A percentile compares a stretch with the other conserved stretches of the same genome.
Evolutionary conservation across 192 early-diverging fungal genomes (phyloP).

Genomic region (Coemansia nantahalensis): DNA sequence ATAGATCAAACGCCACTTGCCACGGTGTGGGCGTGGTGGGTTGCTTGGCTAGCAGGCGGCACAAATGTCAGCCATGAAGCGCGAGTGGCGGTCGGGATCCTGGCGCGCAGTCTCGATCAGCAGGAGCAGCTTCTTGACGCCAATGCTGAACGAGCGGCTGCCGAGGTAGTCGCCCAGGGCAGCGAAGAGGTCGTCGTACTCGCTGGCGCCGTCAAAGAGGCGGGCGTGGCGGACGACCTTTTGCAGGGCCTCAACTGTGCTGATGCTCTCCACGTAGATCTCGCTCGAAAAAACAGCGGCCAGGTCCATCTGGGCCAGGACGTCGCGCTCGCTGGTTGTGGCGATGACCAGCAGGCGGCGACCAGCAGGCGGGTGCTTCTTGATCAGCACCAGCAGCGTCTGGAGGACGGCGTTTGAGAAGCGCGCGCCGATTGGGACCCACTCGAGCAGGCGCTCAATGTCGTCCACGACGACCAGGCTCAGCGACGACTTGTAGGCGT

Average conservation of each 20-base stretch:
- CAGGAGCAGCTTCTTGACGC: constrained; percentile 91
- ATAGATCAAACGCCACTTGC: too few species aligned
- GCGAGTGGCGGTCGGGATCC: constrained; percentile 54
- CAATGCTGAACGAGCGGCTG: constrained; percentile 65
- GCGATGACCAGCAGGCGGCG: constrained; percentile 85
- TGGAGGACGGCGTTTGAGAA: constrained; percentile 94
- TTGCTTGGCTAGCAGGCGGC: constrained; percentile 27
- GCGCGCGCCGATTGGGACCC: constrained; percentile 90
- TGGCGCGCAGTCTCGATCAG: constrained; percentile 90
- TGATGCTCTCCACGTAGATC: constrained; percentile 77
- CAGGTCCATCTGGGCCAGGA: constrained; percentile 87
- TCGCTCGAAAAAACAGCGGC: constrained; percentile 80
- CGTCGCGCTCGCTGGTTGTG: constrained; percentile 78
- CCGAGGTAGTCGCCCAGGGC: constrained; percentile 56
- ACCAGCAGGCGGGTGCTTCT: constrained; percentile 84
- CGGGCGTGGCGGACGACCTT: constrained; percentile 59
- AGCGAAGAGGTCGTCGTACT: constrained; percentile 57
- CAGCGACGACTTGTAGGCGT: constrained; percentile 94
- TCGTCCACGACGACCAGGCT: constrained; percentile 94
- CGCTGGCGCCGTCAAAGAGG: constrained; percentile 64
- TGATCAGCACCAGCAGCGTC: constrained; percentile 88
- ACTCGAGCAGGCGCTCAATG: constrained; percentile 92
- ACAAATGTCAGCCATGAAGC: constrained; percentile 34
- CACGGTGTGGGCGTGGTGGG: too few species aligned
- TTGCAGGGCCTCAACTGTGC: constrained; percentile 67